Base-by-base conservation (phyloP, 169 alveolate genomes). In the Cryptosporidium meleagridis region DNA sequence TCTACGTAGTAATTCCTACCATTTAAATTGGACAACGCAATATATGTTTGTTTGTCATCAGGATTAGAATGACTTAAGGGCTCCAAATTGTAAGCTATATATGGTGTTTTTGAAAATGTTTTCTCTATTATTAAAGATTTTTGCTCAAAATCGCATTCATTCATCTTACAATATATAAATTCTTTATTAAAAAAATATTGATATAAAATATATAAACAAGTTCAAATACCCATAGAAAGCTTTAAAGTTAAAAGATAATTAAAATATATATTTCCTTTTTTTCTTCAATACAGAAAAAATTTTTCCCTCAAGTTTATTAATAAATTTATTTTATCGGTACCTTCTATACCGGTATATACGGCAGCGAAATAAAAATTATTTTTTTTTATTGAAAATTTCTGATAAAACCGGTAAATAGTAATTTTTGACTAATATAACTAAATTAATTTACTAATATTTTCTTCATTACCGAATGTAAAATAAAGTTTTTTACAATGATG, bases 21-120 rank as follows among this genome's bases (percentile, higher is more conserved):
- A 80, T 48, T 67, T 10, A 80, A 48, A 31, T 67, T 80, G 7
- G 80, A 58, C 41, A 65, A 29, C 10, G 89, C 89, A 61, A 80
- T 48, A 18, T 80, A 80, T 41, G 89, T 80, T 48, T 62, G 39
- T 18, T 21, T 37, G 3, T 58, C 73, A 75, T 72, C 71, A 3
- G 9, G n/a, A n/a, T 39, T 65, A 1, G 68, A 37, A 55, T 62
- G 70, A 3, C 23, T 80, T 10, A 65, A 45, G 8, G 89, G 23
- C 14, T 80, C 89, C 2, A 80, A 41, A 9, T 62, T 62, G 37
- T 80, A 65, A 3, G 58, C 75, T 10, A 80, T 39, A 62, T 62
- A 80, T 16, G 89, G 89, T 2, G 89, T 80, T 26, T 31, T 44
- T 21, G 80, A 29, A 59, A 26, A 59, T 6, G 89, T 61, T 14